Evolutionary conservation across 1,284 basidiomycete species (phyloP), one percentile per base, ranked within the genome.

Genomic region (Ganoderma lingzhi): DNA sequence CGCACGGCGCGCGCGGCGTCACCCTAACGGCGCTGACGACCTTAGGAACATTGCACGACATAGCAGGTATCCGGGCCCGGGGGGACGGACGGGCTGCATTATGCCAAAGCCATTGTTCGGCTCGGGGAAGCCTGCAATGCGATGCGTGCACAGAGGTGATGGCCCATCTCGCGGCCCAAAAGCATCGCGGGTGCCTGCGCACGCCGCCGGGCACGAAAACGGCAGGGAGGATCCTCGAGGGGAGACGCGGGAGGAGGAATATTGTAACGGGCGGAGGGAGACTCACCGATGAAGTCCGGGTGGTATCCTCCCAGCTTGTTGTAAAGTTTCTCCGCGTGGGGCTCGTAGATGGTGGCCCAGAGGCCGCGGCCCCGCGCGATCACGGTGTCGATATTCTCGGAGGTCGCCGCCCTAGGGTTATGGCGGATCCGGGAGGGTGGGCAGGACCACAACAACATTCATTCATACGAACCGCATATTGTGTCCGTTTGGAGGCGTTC

Each of bases 261-360:
- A 12, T 23, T 51, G n/a, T 23, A 12, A 51, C 17, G 48, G 48
- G n/a, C n/a, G 23, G n/a, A 19, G 12, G 72, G 70, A 70, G 76
- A 89, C 91, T 84, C 81, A 94, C 93, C 84, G 78, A 93, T 93
- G 85, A 94, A 93, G 85, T 94, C 93, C 74, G 93, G 92, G 80
- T 94, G 92, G 84, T 96, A 95, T 62, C 88, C 87, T 77, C 88
- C 90, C 71, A 99, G 89, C 83, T 98, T 98, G 81, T 89, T 83
- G 81, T 96, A 87, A 76, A 99, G 90, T 84, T 98, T 98, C 81
- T 89, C 88, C 77, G 90, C 90, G 83, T 96, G 93, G 73, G 96
- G 96, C 76, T 90, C 85, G 83, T 99, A 99, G 81, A 99, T 97
- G 70, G 91, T 90, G 79, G 93, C 88, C 96, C 97, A 99, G 70